These are phyloP conservation scores for Fonsecaea nubica DNA, from an alignment of 2,329 filamentous ascomycete species.

Conservation along the genomic window DNA sequence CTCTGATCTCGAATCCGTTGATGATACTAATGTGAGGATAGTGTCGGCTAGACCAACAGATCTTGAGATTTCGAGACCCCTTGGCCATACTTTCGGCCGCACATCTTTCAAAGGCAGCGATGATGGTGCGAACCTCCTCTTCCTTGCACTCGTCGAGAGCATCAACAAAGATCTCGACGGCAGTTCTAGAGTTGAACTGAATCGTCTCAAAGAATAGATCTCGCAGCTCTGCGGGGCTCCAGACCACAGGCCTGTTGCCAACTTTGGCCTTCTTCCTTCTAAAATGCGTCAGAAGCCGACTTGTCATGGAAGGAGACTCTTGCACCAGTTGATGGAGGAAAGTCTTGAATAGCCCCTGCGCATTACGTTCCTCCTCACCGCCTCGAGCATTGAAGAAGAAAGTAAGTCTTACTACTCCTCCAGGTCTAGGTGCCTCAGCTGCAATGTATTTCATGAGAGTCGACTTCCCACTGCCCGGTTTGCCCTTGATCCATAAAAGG, in stretches of 20 bases:
- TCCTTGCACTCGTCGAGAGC: conserved; percentile 56
- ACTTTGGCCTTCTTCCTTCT: conserved; percentile 1
- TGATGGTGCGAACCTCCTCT: conserved; percentile 47
- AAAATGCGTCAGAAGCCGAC: conserved; percentile 11
- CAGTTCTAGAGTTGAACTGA: background rate
- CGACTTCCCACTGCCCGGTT: conserved; percentile 53
- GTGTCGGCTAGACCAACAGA: conserved; percentile 54
- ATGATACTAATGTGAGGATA: conserved; percentile 51
- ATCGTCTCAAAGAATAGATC: conserved; percentile 21
- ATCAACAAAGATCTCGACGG: conserved; percentile 45
- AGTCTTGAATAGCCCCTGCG: conserved; percentile 32
- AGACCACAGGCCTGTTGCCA: background rate
- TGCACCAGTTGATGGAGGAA: conserved; percentile 35
- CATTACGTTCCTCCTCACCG: conserved; percentile 12
- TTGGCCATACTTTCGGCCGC: conserved; percentile 13
- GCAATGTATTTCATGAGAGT: conserved; percentile 55
- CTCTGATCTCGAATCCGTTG: conserved; percentile 41
- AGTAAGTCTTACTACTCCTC: conserved; percentile 35
- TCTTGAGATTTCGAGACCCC: conserved; percentile 36
- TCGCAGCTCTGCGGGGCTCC: conserved; percentile 4
- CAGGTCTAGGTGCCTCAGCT: conserved; percentile 23
- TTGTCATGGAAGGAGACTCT: conserved; percentile 30
- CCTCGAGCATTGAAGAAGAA: conserved; percentile 61
- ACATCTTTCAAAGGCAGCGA: conserved; percentile 45
- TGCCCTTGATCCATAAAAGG: conserved; percentile 49